Evolutionary conservation across 108 stramenopile genomes (phyloP), one percentile per base, ranked within the genome.

Genomic region (Poteriospumella lacustris): DNA sequence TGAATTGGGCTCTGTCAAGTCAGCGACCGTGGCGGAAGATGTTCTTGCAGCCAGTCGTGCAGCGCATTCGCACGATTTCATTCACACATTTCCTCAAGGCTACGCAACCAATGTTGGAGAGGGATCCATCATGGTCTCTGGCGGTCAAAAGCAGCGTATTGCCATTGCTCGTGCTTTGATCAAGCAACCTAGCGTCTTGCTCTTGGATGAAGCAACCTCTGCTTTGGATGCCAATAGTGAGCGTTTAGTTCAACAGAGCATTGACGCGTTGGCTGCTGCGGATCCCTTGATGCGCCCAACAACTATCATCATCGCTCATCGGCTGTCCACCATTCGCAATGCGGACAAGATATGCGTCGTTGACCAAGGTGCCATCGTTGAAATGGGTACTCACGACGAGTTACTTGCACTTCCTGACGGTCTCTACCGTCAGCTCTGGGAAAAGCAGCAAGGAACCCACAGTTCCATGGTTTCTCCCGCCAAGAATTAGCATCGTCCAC

Each of bases 291-390:
- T n/a, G n/a, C n/a, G n/a, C 42, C 84, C 88, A n/a, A 91, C 90
- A 26, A 83, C 86, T 0, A 78, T 92, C 31, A 77, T 90, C 47
- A 85, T 93, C 31, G 91, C 91, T 0, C 93, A 94, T 87, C 80
- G 93, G 15, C 78, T 94, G 19, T 87, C 87, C 1, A 95, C 96
- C 19, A 91, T 97, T 73, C 81, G 81, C 36, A 76, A 83, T 68
- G 92, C 92, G 0, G 83, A 92, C 80, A 88, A 86, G 41, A 95
- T 97, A 78, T 93, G 91, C 9, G 93, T 95, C 0, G 75, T 96
- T 59, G 92, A 91, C 39, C 81, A 93, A 64, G 91, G 91, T 75
- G 58, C 72, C 36, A 69, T 94, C 33, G 83, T 84, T 3, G 92
- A 93, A 81, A 64, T 85, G 19, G 95, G 95, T 0, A 85, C 81